Evolutionary conservation across 2,329 filamentous ascomycete genomes (phyloP).

Genomic region (Cadophora sp.): DNA sequence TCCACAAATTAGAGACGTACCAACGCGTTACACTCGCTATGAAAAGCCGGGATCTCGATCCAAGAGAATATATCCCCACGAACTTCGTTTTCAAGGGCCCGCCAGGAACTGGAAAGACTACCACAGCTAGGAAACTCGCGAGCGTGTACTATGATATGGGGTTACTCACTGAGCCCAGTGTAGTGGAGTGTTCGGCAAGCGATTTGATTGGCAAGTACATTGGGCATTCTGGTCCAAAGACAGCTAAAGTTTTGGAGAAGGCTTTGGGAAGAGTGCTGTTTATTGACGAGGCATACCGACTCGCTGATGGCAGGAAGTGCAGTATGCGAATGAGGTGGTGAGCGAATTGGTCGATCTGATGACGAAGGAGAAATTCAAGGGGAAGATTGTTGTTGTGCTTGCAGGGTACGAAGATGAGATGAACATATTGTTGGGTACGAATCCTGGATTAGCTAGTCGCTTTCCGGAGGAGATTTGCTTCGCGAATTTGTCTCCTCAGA

Average conservation of each 20-base stretch:
- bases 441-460: constrained; percentile 58
- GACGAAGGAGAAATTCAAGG: constrained; percentile 51
- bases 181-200: constrained; percentile 68
- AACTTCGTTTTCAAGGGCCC: constrained; percentile 63
- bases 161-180: constrained; percentile 62
- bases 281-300: constrained; percentile 62
- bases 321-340: constrained; percentile 68
- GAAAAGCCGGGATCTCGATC: constrained; percentile 53
- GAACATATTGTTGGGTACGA: constrained; percentile 55
- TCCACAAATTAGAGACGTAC: constrained; percentile 55
- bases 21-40: constrained; percentile 52
- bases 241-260: constrained; percentile 59
- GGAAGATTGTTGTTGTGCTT: constrained; percentile 59
- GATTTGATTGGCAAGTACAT: constrained; percentile 71
- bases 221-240: constrained; percentile 72
- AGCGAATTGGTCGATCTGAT: constrained; percentile 67
- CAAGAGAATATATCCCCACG: constrained; percentile 57
- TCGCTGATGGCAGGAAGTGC: constrained; percentile 45
- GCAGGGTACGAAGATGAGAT: constrained; percentile 62
- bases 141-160: constrained; percentile 77
- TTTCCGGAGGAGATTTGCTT: constrained; percentile 54
- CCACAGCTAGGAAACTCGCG: constrained; percentile 76
- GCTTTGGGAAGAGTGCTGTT: constrained; percentile 59
- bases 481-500: constrained; percentile 3
- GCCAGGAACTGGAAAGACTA: constrained; percentile 72